phyloP scores from a whole-genome alignment of 306 rosid genomes.

The Prunus fruticosa region DNA sequence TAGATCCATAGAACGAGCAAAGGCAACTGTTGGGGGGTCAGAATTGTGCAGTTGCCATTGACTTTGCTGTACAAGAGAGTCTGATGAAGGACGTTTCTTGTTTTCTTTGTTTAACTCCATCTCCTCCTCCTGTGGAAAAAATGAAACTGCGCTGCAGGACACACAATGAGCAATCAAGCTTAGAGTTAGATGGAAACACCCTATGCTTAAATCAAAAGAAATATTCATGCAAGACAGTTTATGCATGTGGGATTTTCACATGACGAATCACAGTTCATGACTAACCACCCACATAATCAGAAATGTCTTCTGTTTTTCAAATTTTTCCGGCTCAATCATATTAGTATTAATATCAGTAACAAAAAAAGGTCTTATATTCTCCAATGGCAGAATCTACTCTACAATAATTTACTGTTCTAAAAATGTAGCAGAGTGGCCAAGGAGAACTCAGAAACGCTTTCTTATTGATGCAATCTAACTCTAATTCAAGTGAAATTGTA shows the following conservation, averaged over 20 bases:
- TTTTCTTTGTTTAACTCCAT: background rate
- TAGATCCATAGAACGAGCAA: slow-evolving; percentile 26
- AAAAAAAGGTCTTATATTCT: background rate
- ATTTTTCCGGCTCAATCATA: background rate
- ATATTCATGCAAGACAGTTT: background rate
- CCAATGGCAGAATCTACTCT: background rate
- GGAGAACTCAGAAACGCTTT: background rate
- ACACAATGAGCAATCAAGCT: background rate
- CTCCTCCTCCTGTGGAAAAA: background rate
- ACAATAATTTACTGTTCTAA: background rate
- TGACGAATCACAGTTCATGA: background rate
- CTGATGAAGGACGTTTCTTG: background rate
- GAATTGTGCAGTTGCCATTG: too few species aligned
- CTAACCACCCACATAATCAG: background rate
- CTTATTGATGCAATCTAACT: background rate
- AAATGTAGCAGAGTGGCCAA: background rate
- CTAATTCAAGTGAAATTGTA: background rate
- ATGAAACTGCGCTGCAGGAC: background rate
- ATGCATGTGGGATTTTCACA: background rate
- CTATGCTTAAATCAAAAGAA: too few species aligned
- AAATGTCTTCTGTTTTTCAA: background rate
- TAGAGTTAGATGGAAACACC: background rate
- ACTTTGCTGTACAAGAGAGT: too few species aligned
- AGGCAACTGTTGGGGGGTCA: background rate
- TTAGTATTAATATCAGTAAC: background rate